A percentile compares a stretch with the other conserved stretches of the same genome.
phyloP scores from a whole-genome alignment of 331 rosid genomes.

The Malus hybrid region DNA sequence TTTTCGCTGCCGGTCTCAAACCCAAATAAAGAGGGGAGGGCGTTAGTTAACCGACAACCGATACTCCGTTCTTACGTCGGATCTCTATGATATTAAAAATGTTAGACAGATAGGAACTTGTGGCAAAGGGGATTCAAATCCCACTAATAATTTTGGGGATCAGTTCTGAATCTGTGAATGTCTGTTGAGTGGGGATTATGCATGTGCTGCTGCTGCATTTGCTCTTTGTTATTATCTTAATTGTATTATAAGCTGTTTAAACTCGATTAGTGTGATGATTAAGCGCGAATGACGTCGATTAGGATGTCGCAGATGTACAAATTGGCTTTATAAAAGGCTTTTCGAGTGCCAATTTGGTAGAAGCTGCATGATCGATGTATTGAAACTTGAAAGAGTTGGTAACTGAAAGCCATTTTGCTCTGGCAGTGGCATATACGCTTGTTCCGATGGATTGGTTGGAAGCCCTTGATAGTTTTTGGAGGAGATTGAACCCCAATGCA shows the following conservation, averaged over 20 bases:
- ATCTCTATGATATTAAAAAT: no score
- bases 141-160: background rate
- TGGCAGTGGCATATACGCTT: slow-evolving; percentile 3
- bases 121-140: background rate
- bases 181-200: background rate
- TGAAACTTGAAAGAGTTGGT: slow-evolving; percentile 6
- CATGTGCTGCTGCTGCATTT: background rate
- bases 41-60: no score
- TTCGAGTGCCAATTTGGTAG: background rate
- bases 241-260: background rate
- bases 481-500: background rate
- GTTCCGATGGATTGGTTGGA: background rate
- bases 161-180: background rate
- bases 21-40: no score
- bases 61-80: no score
- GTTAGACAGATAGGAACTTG: no score
- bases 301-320: background rate
- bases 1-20: no score
- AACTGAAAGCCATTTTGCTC: background rate
- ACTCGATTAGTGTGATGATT: background rate
- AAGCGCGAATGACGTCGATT: background rate
- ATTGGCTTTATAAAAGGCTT: background rate
- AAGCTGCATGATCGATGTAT: background rate
- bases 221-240: background rate
- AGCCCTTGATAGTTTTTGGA: background rate